Evolutionary conservation across 192 early-diverging fungal species (phyloP).

Genomic region (Coemansia sp.): DNA sequence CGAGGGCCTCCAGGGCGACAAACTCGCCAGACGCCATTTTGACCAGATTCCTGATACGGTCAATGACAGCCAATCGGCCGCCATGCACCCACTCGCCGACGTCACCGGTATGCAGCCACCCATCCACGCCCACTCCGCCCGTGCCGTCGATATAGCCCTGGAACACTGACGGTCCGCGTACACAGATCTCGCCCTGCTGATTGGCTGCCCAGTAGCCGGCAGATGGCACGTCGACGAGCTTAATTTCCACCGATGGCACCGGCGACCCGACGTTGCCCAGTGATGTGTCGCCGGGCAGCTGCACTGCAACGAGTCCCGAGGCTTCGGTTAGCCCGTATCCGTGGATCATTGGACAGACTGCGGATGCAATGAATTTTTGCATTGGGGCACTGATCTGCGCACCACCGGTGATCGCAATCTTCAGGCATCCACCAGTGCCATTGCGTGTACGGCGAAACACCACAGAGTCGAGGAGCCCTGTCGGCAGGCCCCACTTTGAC

Average conservation of each 20-base stretch:
- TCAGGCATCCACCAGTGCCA: constrained; percentile 83
- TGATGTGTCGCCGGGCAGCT: constrained; percentile 58
- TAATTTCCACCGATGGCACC: constrained; percentile 73
- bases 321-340: constrained; percentile 88
- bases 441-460: constrained; percentile 87
- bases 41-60: constrained; percentile 94
- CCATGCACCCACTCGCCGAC: constrained; percentile 85
- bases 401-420: constrained; percentile 81
- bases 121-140: constrained; percentile 75
- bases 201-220: constrained; percentile 68
- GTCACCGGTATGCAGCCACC: constrained; percentile 90
- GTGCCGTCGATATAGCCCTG: constrained; percentile 82
- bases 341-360: constrained; percentile 75
- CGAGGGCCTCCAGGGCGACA: constrained; percentile 93
- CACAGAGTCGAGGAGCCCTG: constrained; percentile 66
- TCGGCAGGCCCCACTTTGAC: constrained; percentile 61
- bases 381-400: constrained; percentile 86
- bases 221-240: constrained; percentile 75
- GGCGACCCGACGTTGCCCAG: constrained; percentile 74
- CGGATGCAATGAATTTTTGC: constrained; percentile 77
- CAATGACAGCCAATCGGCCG: constrained; percentile 84
- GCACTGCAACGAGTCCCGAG: constrained; percentile 67
- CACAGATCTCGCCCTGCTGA: constrained; percentile 79
- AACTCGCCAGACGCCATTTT: constrained; percentile 89
- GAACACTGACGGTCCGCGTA: constrained; percentile 78